A percentile compares a stretch with the other conserved stretches of the same genome.
phyloP scores from a whole-genome alignment of 331 rosid genomes.

The Quercus phellos region DNA sequence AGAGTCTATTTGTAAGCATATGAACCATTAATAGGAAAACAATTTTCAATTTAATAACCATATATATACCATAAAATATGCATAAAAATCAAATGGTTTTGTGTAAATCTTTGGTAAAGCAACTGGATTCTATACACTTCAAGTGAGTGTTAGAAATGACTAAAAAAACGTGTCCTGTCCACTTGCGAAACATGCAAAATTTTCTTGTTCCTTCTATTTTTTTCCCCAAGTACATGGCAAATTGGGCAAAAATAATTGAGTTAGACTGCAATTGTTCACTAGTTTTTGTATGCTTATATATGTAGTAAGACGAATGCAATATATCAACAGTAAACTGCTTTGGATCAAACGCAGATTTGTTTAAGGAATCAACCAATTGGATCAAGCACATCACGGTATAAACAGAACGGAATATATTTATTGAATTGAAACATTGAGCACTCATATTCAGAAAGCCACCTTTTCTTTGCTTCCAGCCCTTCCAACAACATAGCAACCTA shows the following conservation, averaged over 20 bases:
- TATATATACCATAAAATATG: too few relatives aligned
- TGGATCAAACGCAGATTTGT: not conserved
- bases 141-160: not conserved
- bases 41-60: too few relatives aligned
- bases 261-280: too few relatives aligned
- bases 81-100: not conserved
- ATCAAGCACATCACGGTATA: not conserved
- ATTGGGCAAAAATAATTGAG: too few relatives aligned
- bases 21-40: not conserved
- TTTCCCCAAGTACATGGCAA: too few relatives aligned
- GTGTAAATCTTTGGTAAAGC: not conserved
- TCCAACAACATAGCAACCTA: constrained; percentile 29
- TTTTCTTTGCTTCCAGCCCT: constrained; percentile 20
- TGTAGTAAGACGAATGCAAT: too few relatives aligned
- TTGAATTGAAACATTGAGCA: not conserved
- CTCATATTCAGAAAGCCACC: not conserved
- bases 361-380: not conserved
- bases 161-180: not conserved
- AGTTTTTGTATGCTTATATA: too few relatives aligned
- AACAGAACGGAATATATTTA: not conserved
- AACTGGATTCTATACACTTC: not conserved
- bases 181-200: not conserved
- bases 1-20: not conserved
- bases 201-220: too few relatives aligned
- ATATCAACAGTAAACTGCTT: not conserved